Conservation (phyloP, 1,139 yeast species). For the Geotrichum reessii region DNA sequence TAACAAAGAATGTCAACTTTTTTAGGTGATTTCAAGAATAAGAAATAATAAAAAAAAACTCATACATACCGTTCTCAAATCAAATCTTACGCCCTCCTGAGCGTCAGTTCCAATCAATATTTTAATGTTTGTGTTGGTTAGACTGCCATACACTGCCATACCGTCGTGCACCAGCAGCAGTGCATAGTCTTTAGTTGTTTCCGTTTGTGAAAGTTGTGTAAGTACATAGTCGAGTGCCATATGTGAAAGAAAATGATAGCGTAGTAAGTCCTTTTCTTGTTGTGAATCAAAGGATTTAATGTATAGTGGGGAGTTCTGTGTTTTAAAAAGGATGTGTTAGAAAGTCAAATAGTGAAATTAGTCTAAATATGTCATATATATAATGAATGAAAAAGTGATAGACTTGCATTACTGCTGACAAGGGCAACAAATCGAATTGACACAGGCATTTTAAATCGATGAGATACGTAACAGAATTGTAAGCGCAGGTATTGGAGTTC, state of each 20-base stretch:
- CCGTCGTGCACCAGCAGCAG: slow-evolving; percentile 40
- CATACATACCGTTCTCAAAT: slow-evolving; percentile 28
- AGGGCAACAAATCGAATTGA: slow-evolving; percentile 32
- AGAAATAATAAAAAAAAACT: too few species aligned
- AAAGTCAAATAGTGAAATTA: too few species aligned
- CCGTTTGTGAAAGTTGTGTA: slow-evolving; percentile 28
- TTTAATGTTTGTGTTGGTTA: slow-evolving; percentile 39
- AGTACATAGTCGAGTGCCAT: slow-evolving; percentile 41
- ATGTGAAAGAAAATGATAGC: slow-evolving; percentile 39
- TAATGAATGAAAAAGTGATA: too few species aligned
- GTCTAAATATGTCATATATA: too few species aligned
- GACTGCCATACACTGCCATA: slow-evolving; percentile 39
- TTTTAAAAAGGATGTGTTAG: neutral
- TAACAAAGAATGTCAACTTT: too few species aligned
- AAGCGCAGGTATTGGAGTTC: neutral
- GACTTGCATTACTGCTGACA: slow-evolving; percentile 31
- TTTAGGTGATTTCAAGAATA: too few species aligned
- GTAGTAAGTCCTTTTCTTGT: slow-evolving; percentile 24
- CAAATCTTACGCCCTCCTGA: slow-evolving; percentile 28
- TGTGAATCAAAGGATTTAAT: slow-evolving; percentile 25
- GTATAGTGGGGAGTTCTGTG: slow-evolving; percentile 31
- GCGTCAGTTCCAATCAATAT: slow-evolving; percentile 38
- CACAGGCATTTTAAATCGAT: slow-evolving; percentile 22
- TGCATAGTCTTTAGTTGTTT: slow-evolving; percentile 31
- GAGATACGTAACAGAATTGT: neutral